Percentiles rank a stretch among this genome's conserved stretches.
Evolutionary conservation across 768 basidiomycete species (phyloP).

Genomic region (Tremella yokohamensis): DNA sequence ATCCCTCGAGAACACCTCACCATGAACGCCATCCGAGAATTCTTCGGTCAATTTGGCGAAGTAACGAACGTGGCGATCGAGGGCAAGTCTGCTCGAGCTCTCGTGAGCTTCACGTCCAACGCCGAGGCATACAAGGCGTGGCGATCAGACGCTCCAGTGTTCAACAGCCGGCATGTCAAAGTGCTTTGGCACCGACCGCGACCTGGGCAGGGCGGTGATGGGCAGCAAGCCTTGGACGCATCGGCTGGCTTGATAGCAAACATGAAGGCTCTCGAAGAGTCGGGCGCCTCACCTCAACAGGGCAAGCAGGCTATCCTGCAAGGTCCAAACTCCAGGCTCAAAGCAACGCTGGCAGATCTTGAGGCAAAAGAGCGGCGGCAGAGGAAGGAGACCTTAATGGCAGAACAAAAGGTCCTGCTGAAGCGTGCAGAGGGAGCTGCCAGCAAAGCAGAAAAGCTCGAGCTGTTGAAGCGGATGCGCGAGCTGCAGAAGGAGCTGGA

Average conservation of each 20-base stretch:
- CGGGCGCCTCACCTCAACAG: constrained; percentile 27
- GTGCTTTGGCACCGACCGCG: constrained; percentile 92
- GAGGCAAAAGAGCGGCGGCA: constrained; percentile 53
- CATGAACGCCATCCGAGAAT: constrained; percentile 71
- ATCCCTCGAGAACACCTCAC: constrained; percentile 80
- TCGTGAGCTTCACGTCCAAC: constrained; percentile 81
- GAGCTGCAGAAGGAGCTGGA: constrained; percentile 79
- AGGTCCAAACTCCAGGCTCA: constrained; percentile 52
- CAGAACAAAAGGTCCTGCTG: constrained; percentile 85
- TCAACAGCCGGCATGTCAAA: constrained; percentile 90
- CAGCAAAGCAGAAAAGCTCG: constrained; percentile 67
- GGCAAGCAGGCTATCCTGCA: constrained; percentile 42
- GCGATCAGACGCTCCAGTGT: constrained; percentile 92
- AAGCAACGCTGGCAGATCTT: constrained; percentile 33
- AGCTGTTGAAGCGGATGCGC: constrained; percentile 69
- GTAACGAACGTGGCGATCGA: constrained; percentile 92
- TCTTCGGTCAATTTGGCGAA: constrained; percentile 88
- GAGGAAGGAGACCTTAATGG: constrained; percentile 66
- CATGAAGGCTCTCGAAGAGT: constrained; percentile 51
- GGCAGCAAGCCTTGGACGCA: constrained; percentile 73
- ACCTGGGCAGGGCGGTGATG: constrained; percentile 81
- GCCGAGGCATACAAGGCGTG: constrained; percentile 82
- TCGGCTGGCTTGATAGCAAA: constrained; percentile 73
- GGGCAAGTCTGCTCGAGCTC: constrained; percentile 65
- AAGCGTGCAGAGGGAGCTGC: constrained; percentile 62